Conservation (phyloP, 1,284 basidiomycete genomes). For the Trametes versicolor region DNA sequence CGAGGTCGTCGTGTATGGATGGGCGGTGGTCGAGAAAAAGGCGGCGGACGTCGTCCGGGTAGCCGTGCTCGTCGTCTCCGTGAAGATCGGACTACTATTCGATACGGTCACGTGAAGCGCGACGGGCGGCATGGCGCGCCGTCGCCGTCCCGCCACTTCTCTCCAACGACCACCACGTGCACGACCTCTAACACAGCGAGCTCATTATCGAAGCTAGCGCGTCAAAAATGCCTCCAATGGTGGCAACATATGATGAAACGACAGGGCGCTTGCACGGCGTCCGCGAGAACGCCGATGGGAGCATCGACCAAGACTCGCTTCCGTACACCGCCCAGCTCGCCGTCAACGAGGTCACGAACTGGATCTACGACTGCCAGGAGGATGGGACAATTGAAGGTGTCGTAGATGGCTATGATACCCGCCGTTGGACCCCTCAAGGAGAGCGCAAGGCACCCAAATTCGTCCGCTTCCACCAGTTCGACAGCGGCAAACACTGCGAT, state of each 20-base stretch:
- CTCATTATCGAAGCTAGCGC: neutral
- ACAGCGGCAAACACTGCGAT: constrained; percentile 1
- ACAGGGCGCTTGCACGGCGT: neutral
- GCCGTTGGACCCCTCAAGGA: neutral
- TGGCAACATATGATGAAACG: neutral
- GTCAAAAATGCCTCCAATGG: neutral
- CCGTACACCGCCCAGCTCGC: neutral
- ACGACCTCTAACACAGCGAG: neutral
- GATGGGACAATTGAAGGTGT: neutral
- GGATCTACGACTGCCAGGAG: neutral
- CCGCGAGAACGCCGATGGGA: neutral
- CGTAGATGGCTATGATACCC: neutral
- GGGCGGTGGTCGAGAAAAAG: no score
- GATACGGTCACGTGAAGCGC: neutral
- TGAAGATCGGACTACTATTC: no score
- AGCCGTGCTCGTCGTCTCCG: no score
- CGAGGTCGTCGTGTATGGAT: no score
- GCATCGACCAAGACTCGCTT: neutral
- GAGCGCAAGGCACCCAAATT: neutral
- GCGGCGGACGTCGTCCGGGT: no score
- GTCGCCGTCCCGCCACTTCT: neutral
- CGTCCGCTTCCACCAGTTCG: neutral
- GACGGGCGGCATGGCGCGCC: neutral
- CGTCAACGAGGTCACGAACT: neutral
- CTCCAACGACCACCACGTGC: neutral